Base-by-base conservation (phyloP, 2,329 filamentous ascomycete genomes). In the Sporothrix variecibatus region DNA sequence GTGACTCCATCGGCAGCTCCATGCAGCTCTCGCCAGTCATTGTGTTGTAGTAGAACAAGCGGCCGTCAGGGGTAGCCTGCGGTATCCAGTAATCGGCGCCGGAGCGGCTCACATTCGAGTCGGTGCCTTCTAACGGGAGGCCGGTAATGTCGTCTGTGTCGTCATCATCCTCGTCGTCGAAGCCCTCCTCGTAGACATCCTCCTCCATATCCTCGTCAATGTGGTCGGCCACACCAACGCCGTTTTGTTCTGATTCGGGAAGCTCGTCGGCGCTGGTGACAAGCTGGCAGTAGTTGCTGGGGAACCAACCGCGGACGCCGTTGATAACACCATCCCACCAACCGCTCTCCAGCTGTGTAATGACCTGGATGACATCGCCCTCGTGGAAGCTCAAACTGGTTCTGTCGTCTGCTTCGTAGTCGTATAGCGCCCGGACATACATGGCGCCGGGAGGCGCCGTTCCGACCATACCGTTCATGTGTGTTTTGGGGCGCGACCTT, bases 291-390 rank as follows among this genome's bases (percentile, higher is more conserved):
- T 99, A 99, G 83, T 99, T 99, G 87, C 95, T 98, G 51, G 96
- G 96, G 82, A 99, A 99, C 96, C 96, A 99, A 81, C 96, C 96
- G 81, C 96, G 92, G 78, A 97, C 93, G 75, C 95, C 94, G 80
- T 98, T 96, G 82, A 99, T 97, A 73, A 99, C 94, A 68, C 96
- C 96, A 84, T 99, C 96, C 96, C 96, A 99, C 96, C 96, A 99
- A 73, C 96, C 96, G 80, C 95, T 98, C 83, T 99, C 96, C 74
- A 98, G 88, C 84, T 98, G 95, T 72, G 96, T 99, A 79, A 99
- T 95, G 79, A 99, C 96, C 84, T 98, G 95, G 79, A 99, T 99
- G 78, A 98, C 91, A 84, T 99, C 96, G 80, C 96, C 96, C 82
- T 97, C 93, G 79, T 94, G 94, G 83, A 99, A 99, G 84, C 95